Percentiles rank a stretch among this genome's conserved stretches.
Conservation (phyloP, 257 asterid species). For the Solanum medicagineum region DNA sequence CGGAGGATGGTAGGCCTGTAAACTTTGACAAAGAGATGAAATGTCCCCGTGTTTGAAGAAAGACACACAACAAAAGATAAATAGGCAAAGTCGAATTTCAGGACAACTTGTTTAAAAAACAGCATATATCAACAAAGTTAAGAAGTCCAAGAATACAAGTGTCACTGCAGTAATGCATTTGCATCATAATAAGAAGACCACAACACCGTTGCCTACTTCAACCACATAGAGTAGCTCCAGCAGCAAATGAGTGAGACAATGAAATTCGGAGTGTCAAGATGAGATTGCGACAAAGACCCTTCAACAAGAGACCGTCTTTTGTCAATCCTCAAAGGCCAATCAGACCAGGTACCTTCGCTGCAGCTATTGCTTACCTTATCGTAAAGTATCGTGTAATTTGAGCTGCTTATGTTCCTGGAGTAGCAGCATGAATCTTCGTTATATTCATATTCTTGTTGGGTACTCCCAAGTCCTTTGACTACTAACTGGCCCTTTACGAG, state of each 20-base stretch:
- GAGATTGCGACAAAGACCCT: not conserved
- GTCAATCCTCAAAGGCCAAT: not conserved
- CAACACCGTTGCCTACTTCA: not conserved
- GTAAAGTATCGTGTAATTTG: constrained; percentile 47
- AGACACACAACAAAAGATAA: not conserved
- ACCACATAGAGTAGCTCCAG: not conserved
- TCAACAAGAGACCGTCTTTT: not conserved
- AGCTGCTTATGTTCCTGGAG: constrained; percentile 43
- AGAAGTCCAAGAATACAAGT: not conserved
- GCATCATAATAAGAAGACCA: not conserved
- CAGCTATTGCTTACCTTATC: constrained; percentile 35
- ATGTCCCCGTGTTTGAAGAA: not conserved
- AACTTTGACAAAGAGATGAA: not conserved
- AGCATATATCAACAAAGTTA: not conserved
- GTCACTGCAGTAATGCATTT: not conserved
- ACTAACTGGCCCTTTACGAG: constrained; percentile 39
- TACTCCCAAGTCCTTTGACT: constrained; percentile 45
- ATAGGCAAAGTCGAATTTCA: not conserved
- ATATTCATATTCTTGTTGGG: constrained; percentile 31
- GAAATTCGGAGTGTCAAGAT: not conserved
- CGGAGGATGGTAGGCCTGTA: not conserved
- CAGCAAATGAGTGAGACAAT: not conserved
- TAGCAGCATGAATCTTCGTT: constrained; percentile 24
- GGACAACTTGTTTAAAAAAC: not conserved
- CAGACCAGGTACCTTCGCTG: not conserved